Conservation (phyloP, 169 alveolate species). For the Plasmodium ovale region DNA sequence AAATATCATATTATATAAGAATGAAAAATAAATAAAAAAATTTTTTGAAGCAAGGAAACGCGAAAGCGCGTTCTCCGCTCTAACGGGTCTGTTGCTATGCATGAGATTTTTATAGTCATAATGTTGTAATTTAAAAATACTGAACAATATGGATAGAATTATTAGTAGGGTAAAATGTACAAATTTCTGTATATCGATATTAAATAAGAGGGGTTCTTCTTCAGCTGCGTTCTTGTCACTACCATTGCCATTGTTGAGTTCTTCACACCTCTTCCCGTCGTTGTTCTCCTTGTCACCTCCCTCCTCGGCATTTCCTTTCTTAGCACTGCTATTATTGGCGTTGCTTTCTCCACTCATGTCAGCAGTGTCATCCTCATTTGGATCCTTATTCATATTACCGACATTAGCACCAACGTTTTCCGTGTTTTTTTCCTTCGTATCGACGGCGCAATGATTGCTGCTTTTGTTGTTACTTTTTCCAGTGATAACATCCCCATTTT, state of each 20-base stretch:
- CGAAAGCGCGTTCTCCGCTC: neutral
- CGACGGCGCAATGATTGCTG: neutral
- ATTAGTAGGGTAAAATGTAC: constrained; percentile 17
- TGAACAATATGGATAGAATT: constrained; percentile 9
- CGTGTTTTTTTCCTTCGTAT: neutral
- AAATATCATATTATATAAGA: constrained; percentile 30
- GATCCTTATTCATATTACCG: neutral
- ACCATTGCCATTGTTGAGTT: neutral
- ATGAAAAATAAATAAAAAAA: constrained; percentile 49
- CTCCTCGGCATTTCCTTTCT: neutral
- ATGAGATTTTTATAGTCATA: neutral
- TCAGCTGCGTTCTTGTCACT: neutral
- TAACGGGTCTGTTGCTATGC: neutral
- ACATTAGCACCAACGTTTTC: neutral
- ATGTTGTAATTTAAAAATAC: constrained; percentile 36
- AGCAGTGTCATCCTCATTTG: neutral
- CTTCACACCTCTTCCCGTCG: neutral
- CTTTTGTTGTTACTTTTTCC: neutral
- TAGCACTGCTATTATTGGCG: neutral
- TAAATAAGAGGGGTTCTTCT: neutral
- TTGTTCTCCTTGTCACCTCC: neutral
- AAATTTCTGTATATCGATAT: neutral
- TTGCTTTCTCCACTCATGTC: neutral
- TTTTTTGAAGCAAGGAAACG: constrained; percentile 15
- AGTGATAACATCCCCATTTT: neutral